Percentiles rank a stretch among this genome's conserved stretches.
Conservation (phyloP, 2,329 filamentous ascomycete genomes). For the Fusarium gaditjirri region DNA sequence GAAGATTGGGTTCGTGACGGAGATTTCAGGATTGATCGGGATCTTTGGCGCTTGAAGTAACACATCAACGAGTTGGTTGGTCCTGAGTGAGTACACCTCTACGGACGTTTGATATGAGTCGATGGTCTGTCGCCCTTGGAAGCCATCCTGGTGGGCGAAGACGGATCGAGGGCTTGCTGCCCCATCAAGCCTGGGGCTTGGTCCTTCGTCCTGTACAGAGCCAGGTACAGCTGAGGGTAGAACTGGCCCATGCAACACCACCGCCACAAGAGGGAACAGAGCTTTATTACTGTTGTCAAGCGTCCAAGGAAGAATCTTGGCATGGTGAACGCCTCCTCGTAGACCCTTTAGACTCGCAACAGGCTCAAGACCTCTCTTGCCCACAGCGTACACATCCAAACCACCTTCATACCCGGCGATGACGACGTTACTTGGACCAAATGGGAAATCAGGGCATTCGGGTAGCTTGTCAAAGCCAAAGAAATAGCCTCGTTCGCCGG, state of each 20-base stretch:
- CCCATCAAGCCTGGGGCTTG: constrained; percentile 55
- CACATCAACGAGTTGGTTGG: constrained; percentile 76
- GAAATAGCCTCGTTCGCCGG: constrained; percentile 77
- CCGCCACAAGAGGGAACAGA: constrained; percentile 78
- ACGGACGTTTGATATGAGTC: constrained; percentile 86
- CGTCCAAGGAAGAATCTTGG: constrained; percentile 83
- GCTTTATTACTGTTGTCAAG: constrained; percentile 62
- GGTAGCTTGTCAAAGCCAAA: constrained; percentile 83
- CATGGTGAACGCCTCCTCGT: constrained; percentile 80
- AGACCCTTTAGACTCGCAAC: constrained; percentile 79
- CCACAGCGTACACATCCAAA: constrained; percentile 78
- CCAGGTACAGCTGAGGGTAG: constrained; percentile 56
- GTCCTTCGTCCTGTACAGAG: constrained; percentile 51
- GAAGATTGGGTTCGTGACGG: constrained; percentile 71
- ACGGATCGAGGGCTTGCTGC: constrained; percentile 55
- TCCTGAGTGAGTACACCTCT: constrained; percentile 86
- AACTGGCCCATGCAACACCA: constrained; percentile 83
- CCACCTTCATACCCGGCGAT: constrained; percentile 84
- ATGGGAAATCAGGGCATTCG: constrained; percentile 50
- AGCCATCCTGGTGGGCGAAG: constrained; percentile 51
- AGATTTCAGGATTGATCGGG: constrained; percentile 63
- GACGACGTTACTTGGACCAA: constrained; percentile 70
- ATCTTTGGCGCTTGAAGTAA: constrained; percentile 77
- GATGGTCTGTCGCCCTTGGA: constrained; percentile 54
- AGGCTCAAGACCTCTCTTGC: constrained; percentile 76